phyloP scores from a whole-genome alignment of 1,284 basidiomycete genomes.

The Irpex sp. region DNA sequence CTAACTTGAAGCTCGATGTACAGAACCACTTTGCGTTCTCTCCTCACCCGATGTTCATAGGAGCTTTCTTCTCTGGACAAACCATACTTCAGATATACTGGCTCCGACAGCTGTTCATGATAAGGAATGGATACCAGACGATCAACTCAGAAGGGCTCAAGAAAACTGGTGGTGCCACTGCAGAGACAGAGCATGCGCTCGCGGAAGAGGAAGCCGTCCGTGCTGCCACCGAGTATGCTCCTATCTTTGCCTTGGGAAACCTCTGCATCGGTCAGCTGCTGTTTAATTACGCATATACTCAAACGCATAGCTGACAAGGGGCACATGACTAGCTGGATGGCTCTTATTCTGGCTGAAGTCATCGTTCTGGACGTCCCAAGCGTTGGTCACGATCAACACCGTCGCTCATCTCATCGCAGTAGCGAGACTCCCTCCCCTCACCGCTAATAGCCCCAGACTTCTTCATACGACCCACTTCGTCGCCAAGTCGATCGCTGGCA shows the following conservation, averaged over 20 bases:
- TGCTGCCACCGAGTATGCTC: slow-evolving; percentile 24
- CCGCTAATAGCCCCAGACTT: slow-evolving; percentile 15
- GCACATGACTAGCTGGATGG: slow-evolving; percentile 24
- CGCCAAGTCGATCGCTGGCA: slow-evolving; percentile 29
- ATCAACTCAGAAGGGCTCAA: no score
- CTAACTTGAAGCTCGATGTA: neutral
- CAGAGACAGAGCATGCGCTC: neutral
- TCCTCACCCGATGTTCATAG: slow-evolving; percentile 30
- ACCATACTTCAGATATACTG: slow-evolving; percentile 25
- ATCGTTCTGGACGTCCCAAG: slow-evolving; percentile 25
- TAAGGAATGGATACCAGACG: neutral
- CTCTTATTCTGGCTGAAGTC: slow-evolving; percentile 29
- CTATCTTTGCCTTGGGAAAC: slow-evolving; percentile 29
- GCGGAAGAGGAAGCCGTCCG: slow-evolving; percentile 16
- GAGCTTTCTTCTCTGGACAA: slow-evolving; percentile 30
- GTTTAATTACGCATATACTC: neutral
- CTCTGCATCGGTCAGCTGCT: no score
- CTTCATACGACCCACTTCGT: slow-evolving; percentile 25
- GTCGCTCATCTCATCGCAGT: slow-evolving; percentile 27
- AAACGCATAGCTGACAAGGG: no score
- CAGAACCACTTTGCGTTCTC: slow-evolving; percentile 34
- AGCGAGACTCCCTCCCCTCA: slow-evolving; percentile 20
- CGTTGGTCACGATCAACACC: slow-evolving; percentile 28
- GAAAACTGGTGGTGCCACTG: no score
- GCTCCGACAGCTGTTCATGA: slow-evolving; percentile 24